Evolutionary conservation across 2,329 filamentous ascomycete species (phyloP).

Genomic region (Pezicula radicicola): DNA sequence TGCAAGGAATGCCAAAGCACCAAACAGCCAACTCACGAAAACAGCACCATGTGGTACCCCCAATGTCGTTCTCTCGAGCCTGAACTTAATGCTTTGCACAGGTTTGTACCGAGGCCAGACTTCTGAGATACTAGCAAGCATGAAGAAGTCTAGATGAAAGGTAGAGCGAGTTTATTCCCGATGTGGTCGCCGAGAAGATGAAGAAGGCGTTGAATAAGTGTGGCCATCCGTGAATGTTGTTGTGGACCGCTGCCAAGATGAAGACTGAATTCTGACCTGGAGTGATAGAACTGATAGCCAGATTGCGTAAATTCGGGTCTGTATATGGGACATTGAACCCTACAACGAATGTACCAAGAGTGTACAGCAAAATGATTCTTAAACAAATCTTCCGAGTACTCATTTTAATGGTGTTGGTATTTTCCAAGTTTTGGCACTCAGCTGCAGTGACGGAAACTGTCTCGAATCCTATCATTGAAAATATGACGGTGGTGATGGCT

Average conservation of each 20-base stretch:
- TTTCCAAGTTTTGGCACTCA: conserved; percentile 37
- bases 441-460: conserved; percentile 40
- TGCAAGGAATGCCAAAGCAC: conserved; percentile 33
- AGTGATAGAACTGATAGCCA: conserved; percentile 8
- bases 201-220: conserved; percentile 42
- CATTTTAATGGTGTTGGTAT: conserved; percentile 40
- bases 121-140: conserved; percentile 37
- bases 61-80: conserved; percentile 32
- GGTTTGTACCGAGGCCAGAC: conserved; percentile 33
- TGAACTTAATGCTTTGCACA: conserved; percentile 25
- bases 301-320: conserved; percentile 23
- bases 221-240: conserved; percentile 33
- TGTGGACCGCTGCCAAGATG: conserved; percentile 38
- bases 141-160: conserved; percentile 39
- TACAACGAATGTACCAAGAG: conserved; percentile 37
- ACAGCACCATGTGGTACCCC: conserved; percentile 37
- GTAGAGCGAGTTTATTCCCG: conserved; percentile 39
- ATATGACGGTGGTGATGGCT: conserved; percentile 36
- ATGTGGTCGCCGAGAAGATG: conserved; percentile 39
- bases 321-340: conserved; percentile 39
- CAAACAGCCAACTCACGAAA: conserved; percentile 33
- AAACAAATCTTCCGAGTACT: conserved; percentile 39
- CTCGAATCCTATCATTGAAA: conserved; percentile 40
- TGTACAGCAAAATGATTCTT: conserved; percentile 40
- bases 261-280: conserved; percentile 33